These are phyloP conservation scores for Stylosanthes scabra DNA, from an alignment of 331 rosid species.

Conservation along the genomic window DNA sequence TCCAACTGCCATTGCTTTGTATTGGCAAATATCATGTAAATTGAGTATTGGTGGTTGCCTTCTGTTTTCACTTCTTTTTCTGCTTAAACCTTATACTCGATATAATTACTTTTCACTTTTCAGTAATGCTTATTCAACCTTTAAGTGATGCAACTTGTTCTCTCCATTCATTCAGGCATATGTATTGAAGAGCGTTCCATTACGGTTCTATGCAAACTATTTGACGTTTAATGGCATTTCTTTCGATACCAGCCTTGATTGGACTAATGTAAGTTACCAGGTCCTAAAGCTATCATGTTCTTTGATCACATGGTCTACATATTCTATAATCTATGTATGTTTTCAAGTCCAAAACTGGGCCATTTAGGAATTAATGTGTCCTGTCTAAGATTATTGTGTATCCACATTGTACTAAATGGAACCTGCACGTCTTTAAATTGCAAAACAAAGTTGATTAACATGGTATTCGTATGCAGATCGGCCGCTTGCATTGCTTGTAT, in stretches of 20 bases:
- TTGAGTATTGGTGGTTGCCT: conserved; percentile 7
- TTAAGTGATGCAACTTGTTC: conserved; percentile 15
- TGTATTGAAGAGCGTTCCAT: conserved; percentile 76
- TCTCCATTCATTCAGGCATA: conserved; percentile 58
- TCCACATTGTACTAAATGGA: conserved; percentile 7
- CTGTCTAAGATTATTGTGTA: neutral
- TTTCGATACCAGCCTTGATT: conserved; percentile 65
- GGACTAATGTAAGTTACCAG: conserved; percentile 71
- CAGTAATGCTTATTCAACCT: conserved; percentile 5
- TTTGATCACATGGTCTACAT: neutral
- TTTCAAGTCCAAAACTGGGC: conserved; percentile 12
- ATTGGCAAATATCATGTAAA: neutral
- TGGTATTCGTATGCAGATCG: conserved; percentile 54
- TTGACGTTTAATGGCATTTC: conserved; percentile 60
- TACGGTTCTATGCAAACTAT: conserved; percentile 73
- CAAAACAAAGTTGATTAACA: conserved; percentile 25
- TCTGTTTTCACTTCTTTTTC: neutral
- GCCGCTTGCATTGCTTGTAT: conserved; percentile 83
- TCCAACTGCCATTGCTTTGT: neutral
- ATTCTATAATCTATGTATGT: neutral
- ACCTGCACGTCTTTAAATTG: conserved; percentile 26
- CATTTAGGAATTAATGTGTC: conserved; percentile 17
- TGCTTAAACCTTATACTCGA: conserved; percentile 3
- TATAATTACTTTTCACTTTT: neutral
- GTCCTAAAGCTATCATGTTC: conserved; percentile 1